Evolutionary conservation across 768 basidiomycete species (phyloP).

Genomic region (Pisolithus orientalis): DNA sequence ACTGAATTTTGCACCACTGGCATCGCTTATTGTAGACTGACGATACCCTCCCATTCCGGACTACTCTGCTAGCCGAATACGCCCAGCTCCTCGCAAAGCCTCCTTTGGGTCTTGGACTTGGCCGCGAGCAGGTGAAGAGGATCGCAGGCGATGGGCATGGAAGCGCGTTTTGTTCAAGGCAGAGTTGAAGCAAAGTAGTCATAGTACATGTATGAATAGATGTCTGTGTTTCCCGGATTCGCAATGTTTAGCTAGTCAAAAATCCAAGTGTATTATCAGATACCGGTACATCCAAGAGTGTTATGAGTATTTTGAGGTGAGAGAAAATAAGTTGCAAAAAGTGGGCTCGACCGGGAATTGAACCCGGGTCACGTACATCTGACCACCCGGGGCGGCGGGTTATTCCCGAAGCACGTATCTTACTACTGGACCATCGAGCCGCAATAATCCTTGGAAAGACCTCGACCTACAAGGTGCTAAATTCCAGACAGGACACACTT

Average conservation of each 20-base stretch:
- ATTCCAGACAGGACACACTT: too few species aligned
- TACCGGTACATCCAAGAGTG: too few species aligned
- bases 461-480: too few species aligned
- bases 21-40: slow-evolving; percentile 53
- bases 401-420: slow-evolving; percentile 31
- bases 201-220: background rate
- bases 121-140: slow-evolving; percentile 45
- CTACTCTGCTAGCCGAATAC: slow-evolving; percentile 70
- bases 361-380: slow-evolving; percentile 33
- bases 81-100: slow-evolving; percentile 66
- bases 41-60: slow-evolving; percentile 74
- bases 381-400: slow-evolving; percentile 21
- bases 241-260: too few species aligned
- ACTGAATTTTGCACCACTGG: background rate
- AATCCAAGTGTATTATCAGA: too few species aligned
- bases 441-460: background rate
- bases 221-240: too few species aligned
- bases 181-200: too few species aligned
- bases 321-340: slow-evolving; percentile 7
- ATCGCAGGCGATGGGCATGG: slow-evolving; percentile 60
- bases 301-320: too few species aligned
- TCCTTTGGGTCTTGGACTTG: slow-evolving; percentile 69
- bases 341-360: slow-evolving; percentile 29
- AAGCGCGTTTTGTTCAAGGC: slow-evolving; percentile 19
- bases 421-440: slow-evolving; percentile 33